Percentiles rank a stretch among this genome's conserved stretches.
Evolutionary conservation across 257 asterid species (phyloP).

Genomic region (Ballota nigra): DNA sequence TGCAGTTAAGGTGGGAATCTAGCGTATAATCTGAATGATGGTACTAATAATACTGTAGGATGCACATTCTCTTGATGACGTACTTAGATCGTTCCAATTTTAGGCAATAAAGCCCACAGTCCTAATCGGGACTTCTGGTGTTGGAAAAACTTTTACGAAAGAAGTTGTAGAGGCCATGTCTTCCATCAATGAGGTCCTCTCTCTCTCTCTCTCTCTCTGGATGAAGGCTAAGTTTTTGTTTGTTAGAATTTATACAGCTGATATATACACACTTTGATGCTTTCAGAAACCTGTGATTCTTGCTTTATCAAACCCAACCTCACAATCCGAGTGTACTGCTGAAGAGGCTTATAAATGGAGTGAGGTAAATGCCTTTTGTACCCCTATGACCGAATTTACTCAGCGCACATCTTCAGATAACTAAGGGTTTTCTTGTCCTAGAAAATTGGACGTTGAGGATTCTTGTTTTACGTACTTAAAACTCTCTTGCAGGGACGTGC

Average conservation of each 20-base stretch:
- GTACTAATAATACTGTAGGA: neutral
- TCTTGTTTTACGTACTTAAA: slow-evolving; percentile 1
- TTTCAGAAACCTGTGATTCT: slow-evolving; percentile 85
- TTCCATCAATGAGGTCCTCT: slow-evolving; percentile 64
- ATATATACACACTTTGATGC: neutral
- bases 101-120: slow-evolving; percentile 86
- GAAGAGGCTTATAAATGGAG: slow-evolving; percentile 92
- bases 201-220: slow-evolving; percentile 13
- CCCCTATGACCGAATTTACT: neutral
- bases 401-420: neutral
- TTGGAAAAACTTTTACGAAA: slow-evolving; percentile 74
- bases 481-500: slow-evolving; percentile 65
- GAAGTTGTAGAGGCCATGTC: slow-evolving; percentile 90
- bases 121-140: slow-evolving; percentile 93
- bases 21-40: neutral
- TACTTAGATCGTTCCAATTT: slow-evolving; percentile 4
- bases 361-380: slow-evolving; percentile 45
- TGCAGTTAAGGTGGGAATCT: slow-evolving; percentile 65
- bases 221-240: neutral
- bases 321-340: slow-evolving; percentile 94
- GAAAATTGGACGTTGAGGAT: neutral
- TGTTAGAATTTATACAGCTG: neutral
- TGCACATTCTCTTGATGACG: slow-evolving; percentile 6
- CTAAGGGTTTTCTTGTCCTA: neutral
- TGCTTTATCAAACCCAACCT: slow-evolving; percentile 88